Base-by-base conservation (phyloP, 441 rosid genomes). In the Euphorbia celastroides region DNA sequence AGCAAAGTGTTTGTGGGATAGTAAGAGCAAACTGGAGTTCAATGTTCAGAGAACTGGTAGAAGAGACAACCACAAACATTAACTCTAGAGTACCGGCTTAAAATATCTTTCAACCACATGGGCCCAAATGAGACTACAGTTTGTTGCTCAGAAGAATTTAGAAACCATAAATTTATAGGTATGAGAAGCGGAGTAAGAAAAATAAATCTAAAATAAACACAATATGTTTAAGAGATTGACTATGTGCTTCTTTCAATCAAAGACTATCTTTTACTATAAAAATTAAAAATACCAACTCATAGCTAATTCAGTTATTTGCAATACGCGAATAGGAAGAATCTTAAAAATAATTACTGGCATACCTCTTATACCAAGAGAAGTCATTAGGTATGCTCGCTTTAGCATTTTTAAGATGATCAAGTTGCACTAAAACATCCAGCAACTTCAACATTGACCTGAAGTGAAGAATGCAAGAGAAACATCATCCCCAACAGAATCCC, bases 301-400 rank as follows among this genome's bases (percentile, higher is more conserved):
- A 66, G 61, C 56, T 17, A 46, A 57, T 46, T 30, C 22, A 30
- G 38, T 36, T 34, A 23, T 11, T 26, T 13, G 58, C 50, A 60
- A 44, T 54, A 34, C 48, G 58, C 17, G 38, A 34, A 62, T 10
- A 71, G 16, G 60, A 58, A 38, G 54, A 64, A 46, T 62, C 34
- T 20, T 67, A 31, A 68, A 32, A n/a, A 8, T 11, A 46, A 19
- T 19, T 22, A 26, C 22, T 71, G 22, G 3, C 74, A 54, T 83
- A 92, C 98, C 98, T 92, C 80, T 95, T 95, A 72, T 95, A 95
- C 99, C 99, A 95, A 72, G 99, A 86, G 78, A 95, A 95, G 81
- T 95, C 99, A 85, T 95, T 95, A 46, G 98, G 99, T 79, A 95
- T 92, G 81, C 98, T 95, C 70, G 99, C 97, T 80, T 92, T 92